A percentile compares a stretch with the other conserved stretches of the same genome.
Evolutionary conservation across 2,329 filamentous ascomycete genomes (phyloP).

Genomic region (Raffaelea arxii): DNA sequence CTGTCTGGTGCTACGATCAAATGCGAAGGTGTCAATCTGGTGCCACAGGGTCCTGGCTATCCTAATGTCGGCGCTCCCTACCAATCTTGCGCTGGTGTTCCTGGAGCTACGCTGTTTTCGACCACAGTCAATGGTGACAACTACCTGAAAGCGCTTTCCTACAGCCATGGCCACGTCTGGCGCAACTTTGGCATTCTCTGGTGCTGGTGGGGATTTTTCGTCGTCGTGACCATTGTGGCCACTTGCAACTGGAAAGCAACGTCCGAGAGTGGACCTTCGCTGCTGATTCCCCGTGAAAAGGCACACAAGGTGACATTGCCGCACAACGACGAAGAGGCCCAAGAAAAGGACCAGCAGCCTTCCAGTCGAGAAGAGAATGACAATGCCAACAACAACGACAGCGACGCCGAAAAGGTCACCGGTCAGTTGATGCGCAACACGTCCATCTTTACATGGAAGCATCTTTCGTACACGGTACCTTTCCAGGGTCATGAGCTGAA

Average conservation of each 20-base stretch:
- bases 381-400: neutral
- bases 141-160: slow-evolving; percentile 32
- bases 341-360: neutral
- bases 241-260: slow-evolving; percentile 7
- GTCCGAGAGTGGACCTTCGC: slow-evolving; percentile 5
- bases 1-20: slow-evolving; percentile 40
- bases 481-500: slow-evolving; percentile 51
- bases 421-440: slow-evolving; percentile 37
- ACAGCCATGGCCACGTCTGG: slow-evolving; percentile 51
- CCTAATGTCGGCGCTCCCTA: slow-evolving; percentile 20
- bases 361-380: neutral
- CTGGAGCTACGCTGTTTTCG: slow-evolving; percentile 39
- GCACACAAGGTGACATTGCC: slow-evolving; percentile 3
- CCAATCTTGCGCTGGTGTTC: slow-evolving; percentile 49
- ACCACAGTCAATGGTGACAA: slow-evolving; percentile 39
- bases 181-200: slow-evolving; percentile 72
- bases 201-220: slow-evolving; percentile 65
- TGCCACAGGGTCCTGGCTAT: slow-evolving; percentile 42
- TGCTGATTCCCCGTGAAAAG: slow-evolving; percentile 11
- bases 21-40: slow-evolving; percentile 38
- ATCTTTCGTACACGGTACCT: slow-evolving; percentile 60
- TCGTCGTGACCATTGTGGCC: slow-evolving; percentile 49
- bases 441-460: slow-evolving; percentile 65
- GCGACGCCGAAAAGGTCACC: neutral
- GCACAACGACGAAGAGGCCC: neutral